These are phyloP conservation scores for Globisporangium nunn DNA, from an alignment of 352 stramenopile genomes.

Conservation along the genomic window DNA sequence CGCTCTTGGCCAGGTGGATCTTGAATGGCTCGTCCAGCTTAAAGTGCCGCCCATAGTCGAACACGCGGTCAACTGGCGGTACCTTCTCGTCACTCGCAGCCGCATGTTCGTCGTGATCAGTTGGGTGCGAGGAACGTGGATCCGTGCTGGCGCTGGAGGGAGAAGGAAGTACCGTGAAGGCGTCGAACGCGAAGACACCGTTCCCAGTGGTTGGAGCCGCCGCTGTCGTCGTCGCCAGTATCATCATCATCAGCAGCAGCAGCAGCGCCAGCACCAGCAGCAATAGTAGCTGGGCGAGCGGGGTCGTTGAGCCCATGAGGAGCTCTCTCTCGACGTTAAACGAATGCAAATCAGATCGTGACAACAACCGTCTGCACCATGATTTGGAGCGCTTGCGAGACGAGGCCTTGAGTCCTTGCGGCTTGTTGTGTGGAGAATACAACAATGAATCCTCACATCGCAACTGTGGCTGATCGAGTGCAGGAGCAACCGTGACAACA, in stretches of 20 bases:
- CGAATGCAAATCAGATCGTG: no score
- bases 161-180: background rate
- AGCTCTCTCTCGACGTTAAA: no score
- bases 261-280: background rate
- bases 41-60: slow-evolving; percentile 19
- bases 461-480: no score
- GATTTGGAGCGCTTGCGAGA: no score
- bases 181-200: slow-evolving; percentile 1
- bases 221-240: no score
- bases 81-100: background rate
- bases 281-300: background rate
- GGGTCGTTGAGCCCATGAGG: no score
- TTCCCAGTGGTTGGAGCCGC: background rate
- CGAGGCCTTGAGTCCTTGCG: no score
- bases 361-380: no score
- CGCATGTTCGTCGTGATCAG: background rate
- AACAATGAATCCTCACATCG: no score
- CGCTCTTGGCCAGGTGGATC: slow-evolving; percentile 13
- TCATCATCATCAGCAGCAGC: no score
- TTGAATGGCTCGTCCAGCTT: slow-evolving; percentile 21
- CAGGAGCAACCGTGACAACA: no score
- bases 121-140: background rate
- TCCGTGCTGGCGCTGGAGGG: background rate
- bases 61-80: slow-evolving; percentile 15
- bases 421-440: no score